These are phyloP conservation scores for Tylopilus plumbeoviolaceoides DNA, from an alignment of 768 basidiomycete genomes.

Conservation along the genomic window DNA sequence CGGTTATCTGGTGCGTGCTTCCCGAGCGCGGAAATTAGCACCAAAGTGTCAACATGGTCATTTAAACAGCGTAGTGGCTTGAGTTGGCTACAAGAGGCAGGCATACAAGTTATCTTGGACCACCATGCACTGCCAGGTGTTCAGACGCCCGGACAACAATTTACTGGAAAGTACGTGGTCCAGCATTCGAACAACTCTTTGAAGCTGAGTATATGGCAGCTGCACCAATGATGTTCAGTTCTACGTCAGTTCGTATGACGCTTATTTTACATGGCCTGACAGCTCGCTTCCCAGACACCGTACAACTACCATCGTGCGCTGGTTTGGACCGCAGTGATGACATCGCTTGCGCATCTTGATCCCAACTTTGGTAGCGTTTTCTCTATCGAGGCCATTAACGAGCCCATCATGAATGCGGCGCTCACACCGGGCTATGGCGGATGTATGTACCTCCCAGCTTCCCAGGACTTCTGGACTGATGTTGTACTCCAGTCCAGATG, in stretches of 20 bases:
- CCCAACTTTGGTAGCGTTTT: constrained; percentile 61
- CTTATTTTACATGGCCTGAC: neutral
- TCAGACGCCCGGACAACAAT: constrained; percentile 54
- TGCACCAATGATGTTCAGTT: constrained; percentile 70
- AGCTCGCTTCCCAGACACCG: constrained; percentile 38
- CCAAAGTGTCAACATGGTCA: neutral
- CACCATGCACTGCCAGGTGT: constrained; percentile 74
- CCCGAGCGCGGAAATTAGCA: neutral
- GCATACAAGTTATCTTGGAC: constrained; percentile 63
- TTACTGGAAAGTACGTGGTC: constrained; percentile 57
- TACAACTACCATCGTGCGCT: constrained; percentile 75
- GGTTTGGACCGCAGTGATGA: constrained; percentile 81
- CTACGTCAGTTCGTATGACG: constrained; percentile 47
- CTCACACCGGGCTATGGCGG: constrained; percentile 66
- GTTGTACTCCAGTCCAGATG: constrained; percentile 49
- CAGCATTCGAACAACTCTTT: neutral
- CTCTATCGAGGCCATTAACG: constrained; percentile 73
- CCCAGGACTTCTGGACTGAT: neutral
- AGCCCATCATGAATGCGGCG: constrained; percentile 68
- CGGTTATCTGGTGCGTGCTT: constrained; percentile 47
- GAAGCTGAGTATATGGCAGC: constrained; percentile 31
- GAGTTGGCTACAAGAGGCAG: constrained; percentile 52
- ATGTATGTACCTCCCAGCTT: constrained; percentile 41
- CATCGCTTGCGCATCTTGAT: constrained; percentile 64
- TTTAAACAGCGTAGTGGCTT: constrained; percentile 56